phyloP scores from a whole-genome alignment of 805 yeast genomes.

The Vanderwaltozyma yarrowii region DNA sequence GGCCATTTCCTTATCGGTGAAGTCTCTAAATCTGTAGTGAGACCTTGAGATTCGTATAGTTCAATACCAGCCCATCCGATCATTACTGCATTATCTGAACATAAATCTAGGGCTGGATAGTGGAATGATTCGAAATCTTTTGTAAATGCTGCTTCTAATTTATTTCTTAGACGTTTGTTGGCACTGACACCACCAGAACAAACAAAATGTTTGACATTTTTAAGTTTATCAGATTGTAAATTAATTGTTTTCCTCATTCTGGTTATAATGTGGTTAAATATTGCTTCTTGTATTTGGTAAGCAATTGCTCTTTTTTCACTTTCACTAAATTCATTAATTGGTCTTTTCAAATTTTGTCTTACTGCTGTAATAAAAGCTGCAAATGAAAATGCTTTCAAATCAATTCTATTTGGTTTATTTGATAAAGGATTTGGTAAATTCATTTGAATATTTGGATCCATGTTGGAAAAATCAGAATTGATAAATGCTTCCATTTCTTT shows the following conservation, averaged over 20 bases:
- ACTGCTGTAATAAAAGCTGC: constrained; percentile 61
- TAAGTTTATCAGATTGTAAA: constrained; percentile 33
- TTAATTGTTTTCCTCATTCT: constrained; percentile 43
- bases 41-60: constrained; percentile 41
- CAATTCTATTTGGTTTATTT: constrained; percentile 37
- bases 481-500: constrained; percentile 62
- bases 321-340: constrained; percentile 10
- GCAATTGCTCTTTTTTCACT: constrained; percentile 38
- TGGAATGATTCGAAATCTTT: constrained; percentile 33
- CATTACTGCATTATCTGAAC: constrained; percentile 96
- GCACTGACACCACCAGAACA: constrained; percentile 95
- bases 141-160: constrained; percentile 33
- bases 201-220: constrained; percentile 43
- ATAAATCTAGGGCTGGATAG: constrained; percentile 61
- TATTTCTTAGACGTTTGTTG: constrained; percentile 44
- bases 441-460: constrained; percentile 5
- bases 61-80: constrained; percentile 97
- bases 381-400: constrained; percentile 55
- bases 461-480: not conserved
- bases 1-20: constrained; percentile 84
- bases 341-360: constrained; percentile 26
- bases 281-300: constrained; percentile 47
- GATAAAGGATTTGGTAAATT: constrained; percentile 43
- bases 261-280: constrained; percentile 64
- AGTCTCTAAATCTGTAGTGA: constrained; percentile 41